Evolutionary conservation across 2,329 filamentous ascomycete species (phyloP), one percentile per base, ranked within the genome.

Genomic region (Truncatella angustata): DNA sequence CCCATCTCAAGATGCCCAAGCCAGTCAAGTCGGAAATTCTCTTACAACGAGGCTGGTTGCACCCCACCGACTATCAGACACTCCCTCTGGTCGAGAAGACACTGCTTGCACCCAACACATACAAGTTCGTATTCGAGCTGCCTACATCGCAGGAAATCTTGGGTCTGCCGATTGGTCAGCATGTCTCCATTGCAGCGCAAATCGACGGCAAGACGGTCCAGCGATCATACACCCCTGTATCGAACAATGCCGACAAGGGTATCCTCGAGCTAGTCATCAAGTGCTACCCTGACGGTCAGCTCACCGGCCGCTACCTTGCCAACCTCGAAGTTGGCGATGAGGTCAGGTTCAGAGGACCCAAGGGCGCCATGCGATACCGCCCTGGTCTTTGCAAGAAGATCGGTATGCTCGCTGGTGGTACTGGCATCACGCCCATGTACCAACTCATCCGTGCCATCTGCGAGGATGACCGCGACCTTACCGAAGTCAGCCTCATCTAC

Each of bases 401-500:
- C 36, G 79, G 79, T 51, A 82, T 84, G 80, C 61, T 84, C 1
- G 79, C 77, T 1, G 79, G 79, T 32, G 76, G 76, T 14, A 59
- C 74, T 39, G 77, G 77, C 5, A 78, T 80, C 53, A 79, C 80
- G 1, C 80, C 81, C 3, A 80, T 83, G 76, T 82, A 75, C 62
- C 82, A 86, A 60, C 65, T 87, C 5, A 84, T 86, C 60, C 77
- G 82, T 4, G 81, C 81, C 39, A 83, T 86, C 51, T 84, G 81
- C 59, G 82, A 85, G 60, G 78, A 86, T 50, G 70, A 76, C n/a
- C 68, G 65, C 5, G 84, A 87, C 55, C 72, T 70, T 1, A 86
- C 84, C 0, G 66, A 80, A 56, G 64, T 86, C 37, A 78, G 70
- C 40, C 67, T 87, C 4, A 65, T 87, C 26, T 85, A 84, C 54